phyloP scores from a whole-genome alignment of 176 grass and related monocot genomes.

The Avena insularis region DNA sequence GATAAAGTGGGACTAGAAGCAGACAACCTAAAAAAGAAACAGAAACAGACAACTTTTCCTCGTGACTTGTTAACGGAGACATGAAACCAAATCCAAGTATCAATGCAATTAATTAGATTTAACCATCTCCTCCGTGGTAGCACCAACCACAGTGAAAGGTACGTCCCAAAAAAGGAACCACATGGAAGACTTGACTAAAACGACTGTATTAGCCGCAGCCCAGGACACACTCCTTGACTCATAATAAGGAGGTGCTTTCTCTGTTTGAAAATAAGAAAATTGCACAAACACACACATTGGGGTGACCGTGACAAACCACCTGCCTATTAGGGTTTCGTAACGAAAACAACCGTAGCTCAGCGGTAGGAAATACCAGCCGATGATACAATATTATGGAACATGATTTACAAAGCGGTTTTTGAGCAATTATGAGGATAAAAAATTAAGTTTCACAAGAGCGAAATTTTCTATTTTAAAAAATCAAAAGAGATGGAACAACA shows the following conservation, averaged over 20 bases:
- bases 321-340: too few relatives aligned
- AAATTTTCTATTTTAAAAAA: too few relatives aligned
- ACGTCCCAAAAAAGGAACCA: slow-evolving; percentile 3
- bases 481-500: too few relatives aligned
- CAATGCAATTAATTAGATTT: slow-evolving; percentile 5
- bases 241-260: not conserved
- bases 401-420: too few relatives aligned
- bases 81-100: slow-evolving; percentile 18
- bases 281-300: too few relatives aligned
- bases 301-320: too few relatives aligned
- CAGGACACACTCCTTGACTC: not conserved
- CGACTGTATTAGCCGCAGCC: not conserved
- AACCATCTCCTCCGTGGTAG: not conserved
- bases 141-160: slow-evolving; percentile 15
- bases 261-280: too few relatives aligned
- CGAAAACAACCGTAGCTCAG: too few relatives aligned
- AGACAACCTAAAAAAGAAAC: not conserved
- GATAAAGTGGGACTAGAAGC: not conserved
- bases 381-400: too few relatives aligned
- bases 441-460: too few relatives aligned
- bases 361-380: too few relatives aligned
- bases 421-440: too few relatives aligned
- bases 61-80: not conserved
- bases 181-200: not conserved
- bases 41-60: not conserved